Evolutionary conservation across 108 stramenopile species (phyloP).

Genomic region (Pseudonitzschia delicatissima): DNA sequence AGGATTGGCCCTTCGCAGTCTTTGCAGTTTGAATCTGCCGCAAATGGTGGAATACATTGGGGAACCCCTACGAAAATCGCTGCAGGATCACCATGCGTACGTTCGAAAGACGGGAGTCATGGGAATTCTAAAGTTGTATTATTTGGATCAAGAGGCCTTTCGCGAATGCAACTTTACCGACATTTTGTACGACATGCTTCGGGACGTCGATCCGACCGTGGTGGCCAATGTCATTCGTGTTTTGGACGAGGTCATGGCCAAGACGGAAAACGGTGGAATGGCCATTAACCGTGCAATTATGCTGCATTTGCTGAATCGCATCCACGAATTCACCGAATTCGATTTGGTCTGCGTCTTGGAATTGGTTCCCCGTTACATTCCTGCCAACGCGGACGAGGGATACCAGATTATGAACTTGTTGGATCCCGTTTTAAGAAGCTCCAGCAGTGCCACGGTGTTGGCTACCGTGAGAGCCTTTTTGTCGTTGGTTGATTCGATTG

Average conservation of each 20-base stretch:
- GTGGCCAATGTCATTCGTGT: conserved; percentile 94
- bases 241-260: conserved; percentile 93
- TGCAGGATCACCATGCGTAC: conserved; percentile 92
- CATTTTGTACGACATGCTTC: conserved; percentile 95
- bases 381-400: conserved; percentile 89
- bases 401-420: conserved; percentile 99
- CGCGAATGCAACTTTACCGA: conserved; percentile 80
- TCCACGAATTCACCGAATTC: conserved; percentile 98
- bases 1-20: conserved; percentile 92
- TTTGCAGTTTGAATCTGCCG: conserved; percentile 91
- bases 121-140: conserved; percentile 96
- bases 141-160: conserved; percentile 86
- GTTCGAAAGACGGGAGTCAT: conserved; percentile 98
- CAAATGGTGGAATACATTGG: conserved; percentile 97
- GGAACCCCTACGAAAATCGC: conserved; percentile 77
- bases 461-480: conserved; percentile 95
- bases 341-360: conserved; percentile 92
- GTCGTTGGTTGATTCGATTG: conserved; percentile 81
- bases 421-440: conserved; percentile 94
- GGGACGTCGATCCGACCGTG: conserved; percentile 94
- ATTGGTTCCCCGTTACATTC: conserved; percentile 91
- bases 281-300: conserved; percentile 92
- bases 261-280: conserved; percentile 91
- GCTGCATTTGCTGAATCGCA: conserved; percentile 92
- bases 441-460: conserved; percentile 92